Evolutionary conservation across 2,329 filamentous ascomycete genomes (phyloP).

Genomic region (Penicillium janthinellum): DNA sequence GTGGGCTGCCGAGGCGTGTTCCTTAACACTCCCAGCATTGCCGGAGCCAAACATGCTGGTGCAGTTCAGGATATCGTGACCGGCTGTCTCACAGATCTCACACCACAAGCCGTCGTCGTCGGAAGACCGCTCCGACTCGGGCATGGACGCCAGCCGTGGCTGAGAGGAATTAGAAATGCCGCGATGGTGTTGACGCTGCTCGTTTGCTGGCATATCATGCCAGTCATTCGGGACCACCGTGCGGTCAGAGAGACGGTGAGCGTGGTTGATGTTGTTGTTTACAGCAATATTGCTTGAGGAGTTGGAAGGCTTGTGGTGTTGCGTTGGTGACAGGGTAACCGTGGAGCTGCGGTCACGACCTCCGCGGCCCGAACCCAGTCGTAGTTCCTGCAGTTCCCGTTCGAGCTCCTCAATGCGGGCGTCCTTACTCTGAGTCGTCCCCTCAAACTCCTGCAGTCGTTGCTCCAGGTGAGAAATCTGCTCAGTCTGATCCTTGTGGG

Average conservation of each 20-base stretch:
- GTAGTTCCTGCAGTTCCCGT: constrained; percentile 64
- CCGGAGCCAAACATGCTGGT: constrained; percentile 75
- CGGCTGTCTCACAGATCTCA: constrained; percentile 89
- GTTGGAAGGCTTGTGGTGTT: constrained; percentile 37
- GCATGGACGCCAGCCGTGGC: constrained; percentile 43
- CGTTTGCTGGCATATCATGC: constrained; percentile 36
- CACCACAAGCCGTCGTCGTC: constrained; percentile 82
- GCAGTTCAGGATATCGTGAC: constrained; percentile 93
- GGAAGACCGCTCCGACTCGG: constrained; percentile 55
- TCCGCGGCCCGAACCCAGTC: constrained; percentile 27
- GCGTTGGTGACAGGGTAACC: constrained; percentile 37
- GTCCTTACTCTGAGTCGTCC: constrained; percentile 70
- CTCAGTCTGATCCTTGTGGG: constrained; percentile 52
- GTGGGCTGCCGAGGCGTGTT: constrained; percentile 3
- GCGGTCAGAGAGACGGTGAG: constrained; percentile 45
- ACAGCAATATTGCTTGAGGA: constrained; percentile 30
- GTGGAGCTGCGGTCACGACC: constrained; percentile 40
- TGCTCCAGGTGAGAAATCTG: constrained; percentile 70
- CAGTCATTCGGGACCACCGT: constrained; percentile 47
- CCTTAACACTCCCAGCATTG: constrained; percentile 21
- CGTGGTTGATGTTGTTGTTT: constrained; percentile 32
- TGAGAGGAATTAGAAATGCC: constrained; percentile 32
- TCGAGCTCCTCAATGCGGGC: constrained; percentile 82
- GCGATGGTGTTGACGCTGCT: constrained; percentile 30
- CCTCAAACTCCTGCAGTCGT: constrained; percentile 77